Evolutionary conservation across 2,329 filamentous ascomycete genomes (phyloP), one percentile per base, ranked within the genome.

Genomic region (Colletotrichum tropicicola): DNA sequence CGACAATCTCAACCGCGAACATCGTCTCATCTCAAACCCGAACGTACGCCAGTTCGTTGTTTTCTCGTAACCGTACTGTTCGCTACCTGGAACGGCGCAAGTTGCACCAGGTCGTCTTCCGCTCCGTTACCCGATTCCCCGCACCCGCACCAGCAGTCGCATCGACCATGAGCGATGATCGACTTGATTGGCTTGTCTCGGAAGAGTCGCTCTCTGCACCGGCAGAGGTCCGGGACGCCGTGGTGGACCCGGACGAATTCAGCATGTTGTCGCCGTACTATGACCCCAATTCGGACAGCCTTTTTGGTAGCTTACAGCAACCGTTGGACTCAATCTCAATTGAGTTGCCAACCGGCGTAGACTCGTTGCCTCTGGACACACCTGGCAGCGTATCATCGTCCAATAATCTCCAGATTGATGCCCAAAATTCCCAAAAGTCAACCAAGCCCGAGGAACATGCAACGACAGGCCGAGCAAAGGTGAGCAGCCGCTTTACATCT

Each of bases 401-500:
- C 6, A 30, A 59, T 12, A 19, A 43, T n/a, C 1, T 15, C 4
- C 25, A 58, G 5, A n/a, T 32, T 6, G 21, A 17, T 12, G 12
- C 27, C 12, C 5, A 21, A 9, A n/a, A n/a, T n/a, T n/a, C 3
- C 3, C 17, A 1, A 17, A 5, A 3, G 7, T 3, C n/a, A 37
- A n/a, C 8, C 6, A 27, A 32, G 9, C 12, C 56, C 1, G 21
- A 13, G 1, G 21, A n/a, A n/a, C n/a, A 21, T 4, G 13, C 10
- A 8, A 44, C 5, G 6, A 6, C 21, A 2, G 6, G n/a, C 27
- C 49, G 49, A 3, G 13, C 28, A 1, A 64, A 66, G 4, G 23
- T 47, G 1, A 28, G 54, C 6, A 59, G 55, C 21, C 61, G 65
- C 21, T 68, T 68, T 19, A 62, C 62, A 9, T 65, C 65, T 13